Evolutionary conservation across 192 early-diverging fungal genomes (phyloP).

Genomic region (Globomyces pollinis-pini): DNA sequence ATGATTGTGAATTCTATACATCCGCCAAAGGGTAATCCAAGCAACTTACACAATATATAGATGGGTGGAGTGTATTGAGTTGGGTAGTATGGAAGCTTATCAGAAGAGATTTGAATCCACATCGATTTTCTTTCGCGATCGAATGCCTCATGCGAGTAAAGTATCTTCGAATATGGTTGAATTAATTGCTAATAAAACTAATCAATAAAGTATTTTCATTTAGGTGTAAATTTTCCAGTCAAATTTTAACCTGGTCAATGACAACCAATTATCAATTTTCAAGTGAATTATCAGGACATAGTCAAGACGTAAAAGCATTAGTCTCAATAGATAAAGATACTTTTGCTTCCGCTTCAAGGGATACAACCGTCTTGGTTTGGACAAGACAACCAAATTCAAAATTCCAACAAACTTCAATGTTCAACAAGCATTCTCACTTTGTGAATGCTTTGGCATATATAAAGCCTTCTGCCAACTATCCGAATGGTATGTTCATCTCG

Average conservation of each 20-base stretch:
- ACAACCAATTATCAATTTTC: neutral
- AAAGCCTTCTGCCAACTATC: constrained; percentile 44
- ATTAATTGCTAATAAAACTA: constrained; percentile 5
- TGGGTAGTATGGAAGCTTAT: constrained; percentile 79
- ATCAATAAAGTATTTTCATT: neutral
- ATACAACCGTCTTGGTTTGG: constrained; percentile 71
- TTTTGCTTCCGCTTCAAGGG: constrained; percentile 66
- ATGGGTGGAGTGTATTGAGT: constrained; percentile 89
- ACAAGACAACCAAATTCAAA: constrained; percentile 37
- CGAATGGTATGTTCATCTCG: constrained; percentile 43
- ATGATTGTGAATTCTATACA: constrained; percentile 82
- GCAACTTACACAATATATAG: too few species aligned
- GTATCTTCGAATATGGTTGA: constrained; percentile 34
- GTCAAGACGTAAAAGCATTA: constrained; percentile 42
- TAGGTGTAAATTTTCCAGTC: too few species aligned
- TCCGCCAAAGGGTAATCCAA: constrained; percentile 75
- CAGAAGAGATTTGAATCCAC: constrained; percentile 74
- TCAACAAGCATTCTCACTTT: constrained; percentile 64
- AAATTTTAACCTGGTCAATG: neutral
- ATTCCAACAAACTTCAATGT: constrained; percentile 46
- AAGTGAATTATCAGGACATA: neutral
- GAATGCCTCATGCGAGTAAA: constrained; percentile 41
- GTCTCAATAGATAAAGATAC: constrained; percentile 44
- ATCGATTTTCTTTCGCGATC: constrained; percentile 70
- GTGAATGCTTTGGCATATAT: constrained; percentile 70